Evolutionary conservation across 805 yeast genomes (phyloP).

Genomic region (Candida anglica): DNA sequence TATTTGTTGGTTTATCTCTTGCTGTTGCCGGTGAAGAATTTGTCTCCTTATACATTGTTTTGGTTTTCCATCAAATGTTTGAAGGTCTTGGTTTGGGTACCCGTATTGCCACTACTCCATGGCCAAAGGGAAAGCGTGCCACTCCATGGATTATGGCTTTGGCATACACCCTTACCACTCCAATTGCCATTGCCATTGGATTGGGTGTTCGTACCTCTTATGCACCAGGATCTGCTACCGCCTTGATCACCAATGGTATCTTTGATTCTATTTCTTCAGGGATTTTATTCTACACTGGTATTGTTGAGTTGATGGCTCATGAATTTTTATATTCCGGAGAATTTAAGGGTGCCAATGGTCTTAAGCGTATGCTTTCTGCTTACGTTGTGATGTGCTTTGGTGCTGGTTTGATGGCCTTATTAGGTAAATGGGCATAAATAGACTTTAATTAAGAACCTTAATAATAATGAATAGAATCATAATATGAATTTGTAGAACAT

Average conservation of each 20-base stretch:
- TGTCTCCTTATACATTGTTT: slow-evolving; percentile 22
- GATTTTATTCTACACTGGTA: slow-evolving; percentile 69
- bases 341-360: slow-evolving; percentile 57
- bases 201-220: slow-evolving; percentile 66
- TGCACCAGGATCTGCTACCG: slow-evolving; percentile 53
- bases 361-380: slow-evolving; percentile 48
- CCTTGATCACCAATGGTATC: slow-evolving; percentile 65
- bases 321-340: slow-evolving; percentile 63
- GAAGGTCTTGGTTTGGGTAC: slow-evolving; percentile 32
- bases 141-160: slow-evolving; percentile 59
- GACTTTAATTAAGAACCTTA: background rate
- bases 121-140: slow-evolving; percentile 43
- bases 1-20: slow-evolving; percentile 27
- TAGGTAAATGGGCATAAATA: slow-evolving; percentile 74
- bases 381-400: slow-evolving; percentile 56
- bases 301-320: slow-evolving; percentile 76
- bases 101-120: slow-evolving; percentile 52
- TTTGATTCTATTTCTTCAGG: slow-evolving; percentile 79
- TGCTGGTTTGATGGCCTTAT: slow-evolving; percentile 73
- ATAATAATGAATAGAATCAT: background rate
- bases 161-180: slow-evolving; percentile 57
- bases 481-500: background rate
- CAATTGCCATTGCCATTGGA: slow-evolving; percentile 76
- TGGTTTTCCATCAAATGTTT: slow-evolving; percentile 28
- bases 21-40: slow-evolving; percentile 29